Percentiles rank a stretch among this genome's conserved stretches.
Evolutionary conservation across 345 rosid genomes (phyloP).

Genomic region (Arabis alpina): DNA sequence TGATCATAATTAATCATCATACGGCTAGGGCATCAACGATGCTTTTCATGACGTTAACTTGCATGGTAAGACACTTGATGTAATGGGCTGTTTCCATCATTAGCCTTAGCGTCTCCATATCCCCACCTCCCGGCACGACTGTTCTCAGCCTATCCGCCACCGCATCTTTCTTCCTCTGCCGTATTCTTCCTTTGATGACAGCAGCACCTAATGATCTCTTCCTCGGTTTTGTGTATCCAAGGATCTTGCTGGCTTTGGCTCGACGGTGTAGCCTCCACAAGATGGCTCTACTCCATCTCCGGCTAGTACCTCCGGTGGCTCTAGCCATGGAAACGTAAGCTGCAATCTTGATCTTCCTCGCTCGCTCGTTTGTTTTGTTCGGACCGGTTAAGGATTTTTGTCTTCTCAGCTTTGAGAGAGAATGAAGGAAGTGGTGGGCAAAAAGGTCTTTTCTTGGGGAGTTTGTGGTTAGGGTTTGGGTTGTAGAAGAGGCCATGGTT

Average conservation of each 20-base stretch:
- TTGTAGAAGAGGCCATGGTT: constrained; percentile 9
- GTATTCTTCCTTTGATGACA: neutral
- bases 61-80: constrained; percentile 23
- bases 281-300: constrained; percentile 19
- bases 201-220: neutral
- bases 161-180: neutral
- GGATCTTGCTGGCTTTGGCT: neutral
- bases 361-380: neutral
- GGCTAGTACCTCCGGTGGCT: neutral
- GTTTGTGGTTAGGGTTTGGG: neutral
- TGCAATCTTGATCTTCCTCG: constrained; percentile 17
- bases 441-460: neutral
- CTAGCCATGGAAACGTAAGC: constrained; percentile 29
- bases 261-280: constrained; percentile 9
- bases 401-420: constrained; percentile 9
- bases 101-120: constrained; percentile 12
- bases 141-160: constrained; percentile 5
- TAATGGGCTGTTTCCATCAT: constrained; percentile 26
- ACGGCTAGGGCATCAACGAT: constrained; percentile 4
- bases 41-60: constrained; percentile 15
- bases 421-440: constrained; percentile 7
- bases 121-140: constrained; percentile 28
- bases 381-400: neutral
- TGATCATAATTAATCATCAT: neutral
- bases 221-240: neutral